Evolutionary conservation across 139 green algal genomes (phyloP).

Genomic region (Chlorella vulgaris): DNA sequence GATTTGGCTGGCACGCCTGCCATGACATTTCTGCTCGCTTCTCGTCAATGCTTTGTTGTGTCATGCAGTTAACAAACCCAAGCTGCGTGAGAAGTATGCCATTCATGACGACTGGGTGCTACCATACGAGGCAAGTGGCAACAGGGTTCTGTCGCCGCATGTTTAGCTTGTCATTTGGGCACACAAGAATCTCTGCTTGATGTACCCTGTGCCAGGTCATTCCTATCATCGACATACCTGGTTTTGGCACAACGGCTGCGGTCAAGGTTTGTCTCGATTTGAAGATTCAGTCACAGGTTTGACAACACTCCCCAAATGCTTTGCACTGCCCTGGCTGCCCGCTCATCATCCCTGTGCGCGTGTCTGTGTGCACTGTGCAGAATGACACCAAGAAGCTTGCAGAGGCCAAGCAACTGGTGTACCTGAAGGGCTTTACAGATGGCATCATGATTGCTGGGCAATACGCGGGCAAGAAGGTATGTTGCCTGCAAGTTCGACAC

Average conservation of each 20-base stretch:
- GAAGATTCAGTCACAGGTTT: constrained; percentile 84
- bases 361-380: constrained; percentile 41
- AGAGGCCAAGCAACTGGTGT: constrained; percentile 93
- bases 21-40: neutral
- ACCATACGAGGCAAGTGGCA: neutral
- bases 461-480: constrained; percentile 86
- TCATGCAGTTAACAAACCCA: constrained; percentile 91
- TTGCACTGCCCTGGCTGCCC: neutral
- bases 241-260: constrained; percentile 84
- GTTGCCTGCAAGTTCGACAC: neutral
- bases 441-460: constrained; percentile 90
- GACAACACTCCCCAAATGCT: no score
- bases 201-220: no score
- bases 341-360: no score
- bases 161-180: neutral
- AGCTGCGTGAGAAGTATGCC: constrained; percentile 93
- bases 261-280: constrained; percentile 88
- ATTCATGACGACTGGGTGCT: constrained; percentile 93
- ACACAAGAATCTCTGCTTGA: no score
- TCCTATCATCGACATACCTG: constrained; percentile 97
- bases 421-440: constrained; percentile 98
- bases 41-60: neutral
- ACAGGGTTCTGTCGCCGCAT: neutral
- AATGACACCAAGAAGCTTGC: constrained; percentile 97
- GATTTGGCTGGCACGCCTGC: neutral